Evolutionary conservation across 2,329 filamentous ascomycete species (phyloP), one percentile per base, ranked within the genome.

Genomic region (Exophiala sideris): DNA sequence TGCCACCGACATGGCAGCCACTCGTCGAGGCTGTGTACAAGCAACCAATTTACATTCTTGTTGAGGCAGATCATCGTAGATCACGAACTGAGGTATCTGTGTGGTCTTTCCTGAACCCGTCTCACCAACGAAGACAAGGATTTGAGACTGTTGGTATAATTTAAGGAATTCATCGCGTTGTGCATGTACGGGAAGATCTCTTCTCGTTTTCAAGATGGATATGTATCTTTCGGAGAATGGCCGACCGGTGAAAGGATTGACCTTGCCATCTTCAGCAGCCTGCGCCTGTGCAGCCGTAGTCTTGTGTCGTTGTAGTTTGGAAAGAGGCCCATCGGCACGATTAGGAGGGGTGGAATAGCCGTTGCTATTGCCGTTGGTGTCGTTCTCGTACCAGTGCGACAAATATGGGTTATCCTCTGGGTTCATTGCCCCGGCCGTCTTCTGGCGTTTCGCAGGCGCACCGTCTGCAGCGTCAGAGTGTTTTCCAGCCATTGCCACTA

Each of bases 101-200:
- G 94, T 99, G 3, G 94, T 99, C 78, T 99, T 99, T 76, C 94
- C 94, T 62, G 94, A 99, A 83, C 95, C 94, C 7, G 94, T 99
- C 79, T 99, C 94, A 77, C 94, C 94, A 61, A 99, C 94, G 67
- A 99, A 96, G 66, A 99, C 94, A 57, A 99, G 84, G 64, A 99
- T 96, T 74, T 99, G 94, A 20, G 86, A 89, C 66, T 87, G 84
- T 66, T 99, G 95, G 75, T 95, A 99, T 67, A 95, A 83, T 68
- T 91, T 78, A 56, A 99, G 81, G 69, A 99, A 99, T 70, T 99
- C 94, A 72, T 94, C 84, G 71, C 88, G 86, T 73, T 99, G 94
- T 68, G 90, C 86, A 73, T 95, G 86, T 40, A 99, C 94, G 11
- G 94, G 94, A 57, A 99, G 81, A 64, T 91, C 86, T 68, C 91